Percentiles rank a stretch among this genome's conserved stretches.
phyloP scores from a whole-genome alignment of 805 yeast genomes.

The Monosporozyma aquatica region DNA sequence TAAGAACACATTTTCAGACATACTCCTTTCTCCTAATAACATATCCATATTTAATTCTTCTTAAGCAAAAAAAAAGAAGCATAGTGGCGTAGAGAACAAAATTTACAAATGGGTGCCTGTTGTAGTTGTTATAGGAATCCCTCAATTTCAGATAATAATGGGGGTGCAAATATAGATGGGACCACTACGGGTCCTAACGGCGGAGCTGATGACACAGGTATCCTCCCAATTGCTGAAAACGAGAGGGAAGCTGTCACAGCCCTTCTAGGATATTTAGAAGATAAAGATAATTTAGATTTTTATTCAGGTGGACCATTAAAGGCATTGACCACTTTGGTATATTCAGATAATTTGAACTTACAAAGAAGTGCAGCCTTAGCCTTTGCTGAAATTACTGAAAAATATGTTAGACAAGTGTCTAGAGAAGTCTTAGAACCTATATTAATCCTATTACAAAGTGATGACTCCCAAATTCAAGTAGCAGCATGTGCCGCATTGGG shows the following conservation, averaged over 20 bases:
- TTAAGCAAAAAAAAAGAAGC: too few relatives aligned
- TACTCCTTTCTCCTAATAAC: too few relatives aligned
- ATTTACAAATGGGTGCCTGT: constrained; percentile 48
- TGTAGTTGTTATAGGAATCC: constrained; percentile 37
- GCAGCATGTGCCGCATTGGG: constrained; percentile 99
- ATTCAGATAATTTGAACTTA: constrained; percentile 87
- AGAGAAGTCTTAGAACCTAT: constrained; percentile 92
- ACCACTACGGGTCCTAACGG: constrained; percentile 1
- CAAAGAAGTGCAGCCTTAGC: constrained; percentile 97
- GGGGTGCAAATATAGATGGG: background rate
- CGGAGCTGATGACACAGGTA: constrained; percentile 38
- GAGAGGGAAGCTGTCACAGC: constrained; percentile 95
- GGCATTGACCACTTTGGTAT: constrained; percentile 86
- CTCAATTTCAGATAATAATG: constrained; percentile 6
- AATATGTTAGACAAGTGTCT: constrained; percentile 83
- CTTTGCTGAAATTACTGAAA: constrained; percentile 96
- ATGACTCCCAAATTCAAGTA: constrained; percentile 91
- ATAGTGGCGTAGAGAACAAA: too few relatives aligned
- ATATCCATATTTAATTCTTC: too few relatives aligned
- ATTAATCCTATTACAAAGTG: constrained; percentile 70
- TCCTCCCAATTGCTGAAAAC: constrained; percentile 81
- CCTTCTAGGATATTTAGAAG: constrained; percentile 79
- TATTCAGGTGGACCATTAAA: constrained; percentile 76
- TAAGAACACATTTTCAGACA: too few relatives aligned
- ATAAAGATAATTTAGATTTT: constrained; percentile 65